Base-by-base conservation (phyloP, 177 flowering plant species). In the Vitis hybrid region DNA sequence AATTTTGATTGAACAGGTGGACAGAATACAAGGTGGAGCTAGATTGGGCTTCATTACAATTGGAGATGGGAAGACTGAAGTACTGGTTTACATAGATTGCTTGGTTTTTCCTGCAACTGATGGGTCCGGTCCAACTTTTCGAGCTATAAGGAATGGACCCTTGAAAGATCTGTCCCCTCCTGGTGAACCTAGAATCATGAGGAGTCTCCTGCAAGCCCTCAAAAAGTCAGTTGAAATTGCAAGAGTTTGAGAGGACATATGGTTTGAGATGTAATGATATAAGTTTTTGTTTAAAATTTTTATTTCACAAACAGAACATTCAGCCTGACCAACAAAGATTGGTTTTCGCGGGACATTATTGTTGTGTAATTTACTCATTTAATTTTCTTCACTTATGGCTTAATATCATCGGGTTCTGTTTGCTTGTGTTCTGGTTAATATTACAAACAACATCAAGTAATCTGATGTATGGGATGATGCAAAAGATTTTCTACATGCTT, bases 101-200 rank as follows among this genome's bases (percentile, higher is more conserved):
- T 56, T 85, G 74, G 92, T 92, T 51, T 78, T 71, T 69, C 90
- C 93, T 3, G 77, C 87, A 17, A 76, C 80, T 1, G 83, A 63
- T 59, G 78, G 73, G 20, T 80, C 87, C 9, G 76, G 76, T 66
- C 94, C 94, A 17, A 50, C 84, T 9, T 90, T 92, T 56, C 81
- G 83, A 68, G 97, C 97, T 46, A 70, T 79, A 61, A 84, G 97
- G 77, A 88, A 90, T 59, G 94, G 94, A 58, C 74, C 76, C 15
- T 15, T 4, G 62, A 92, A 84, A 76, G 87, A 79, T 63, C 65
- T 78, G 72, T 3, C 87, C 3, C 86, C 97, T 48, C 93, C 94
- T 2, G 94, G 93, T 24, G 94, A 92, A 64, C 86, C 88, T 13
- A 79, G 97, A 67, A 90, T 92, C 84, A 92, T 90, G 97, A 87